Conservation (phyloP, 345 rosid species). For the Pistacia vera region DNA sequence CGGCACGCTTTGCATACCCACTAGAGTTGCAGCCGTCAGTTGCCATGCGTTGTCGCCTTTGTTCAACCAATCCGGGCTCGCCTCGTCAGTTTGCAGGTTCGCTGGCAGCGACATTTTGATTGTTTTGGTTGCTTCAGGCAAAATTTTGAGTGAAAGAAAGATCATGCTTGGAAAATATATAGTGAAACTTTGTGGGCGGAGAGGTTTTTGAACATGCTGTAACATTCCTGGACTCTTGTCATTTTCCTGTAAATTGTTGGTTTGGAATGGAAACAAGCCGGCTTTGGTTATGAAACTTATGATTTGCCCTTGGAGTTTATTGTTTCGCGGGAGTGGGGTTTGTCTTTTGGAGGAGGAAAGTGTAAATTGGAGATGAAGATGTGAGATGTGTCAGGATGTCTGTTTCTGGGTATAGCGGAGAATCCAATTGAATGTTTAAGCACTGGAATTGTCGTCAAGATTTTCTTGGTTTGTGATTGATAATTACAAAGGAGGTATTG, state of each 20-base stretch:
- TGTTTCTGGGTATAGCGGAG: conserved; percentile 25
- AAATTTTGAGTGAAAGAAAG: not conserved
- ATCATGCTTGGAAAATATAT: not conserved
- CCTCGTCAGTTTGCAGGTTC: conserved; percentile 37
- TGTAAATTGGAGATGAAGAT: not conserved
- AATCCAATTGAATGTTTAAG: conserved; percentile 15
- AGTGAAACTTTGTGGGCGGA: not conserved
- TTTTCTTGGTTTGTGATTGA: conserved; percentile 1
- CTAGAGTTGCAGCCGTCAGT: conserved; percentile 63
- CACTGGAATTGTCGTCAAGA: conserved; percentile 32
- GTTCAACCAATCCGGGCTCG: conserved; percentile 60
- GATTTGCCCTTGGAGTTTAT: not conserved
- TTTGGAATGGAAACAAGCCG: not conserved
- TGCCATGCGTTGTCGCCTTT: conserved; percentile 81
- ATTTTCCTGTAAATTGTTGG: conserved; percentile 15
- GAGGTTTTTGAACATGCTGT: not conserved
- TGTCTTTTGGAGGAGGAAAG: not conserved
- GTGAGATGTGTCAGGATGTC: conserved; percentile 12
- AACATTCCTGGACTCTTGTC: conserved; percentile 16
- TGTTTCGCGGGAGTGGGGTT: not conserved
- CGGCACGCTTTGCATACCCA: conserved; percentile 68
- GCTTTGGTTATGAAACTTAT: conserved; percentile 1
- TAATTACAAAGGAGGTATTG: conserved; percentile 16
- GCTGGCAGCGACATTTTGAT: conserved; percentile 29
- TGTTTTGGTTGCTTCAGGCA: not conserved